A percentile compares a stretch with the other conserved stretches of the same genome.
Evolutionary conservation across 192 early-diverging fungal species (phyloP).

Genomic region (Coemansia sp.): DNA sequence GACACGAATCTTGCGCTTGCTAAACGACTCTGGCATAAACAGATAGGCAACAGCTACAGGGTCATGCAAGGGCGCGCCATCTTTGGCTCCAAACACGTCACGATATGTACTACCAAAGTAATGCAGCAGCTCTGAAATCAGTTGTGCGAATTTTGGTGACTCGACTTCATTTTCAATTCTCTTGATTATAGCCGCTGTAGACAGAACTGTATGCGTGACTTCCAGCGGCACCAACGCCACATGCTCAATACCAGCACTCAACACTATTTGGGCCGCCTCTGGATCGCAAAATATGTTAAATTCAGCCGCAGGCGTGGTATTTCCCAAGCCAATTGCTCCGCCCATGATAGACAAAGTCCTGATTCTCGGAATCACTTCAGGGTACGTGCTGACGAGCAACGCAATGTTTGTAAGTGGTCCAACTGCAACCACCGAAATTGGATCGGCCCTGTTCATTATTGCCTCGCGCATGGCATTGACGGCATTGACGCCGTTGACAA

Average conservation of each 20-base stretch:
- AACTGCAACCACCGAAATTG: slow-evolving; percentile 30
- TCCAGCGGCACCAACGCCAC: slow-evolving; percentile 28
- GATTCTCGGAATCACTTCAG: slow-evolving; percentile 36
- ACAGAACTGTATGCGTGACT: slow-evolving; percentile 20
- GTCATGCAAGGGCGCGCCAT: slow-evolving; percentile 32
- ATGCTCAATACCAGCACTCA: slow-evolving; percentile 19
- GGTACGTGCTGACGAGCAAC: slow-evolving; percentile 48
- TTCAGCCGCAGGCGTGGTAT: slow-evolving; percentile 22
- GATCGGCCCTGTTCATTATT: slow-evolving; percentile 20
- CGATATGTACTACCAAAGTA: slow-evolving; percentile 16
- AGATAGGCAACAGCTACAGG: slow-evolving; percentile 25
- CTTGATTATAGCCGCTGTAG: slow-evolving; percentile 9
- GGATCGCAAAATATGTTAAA: slow-evolving; percentile 44
- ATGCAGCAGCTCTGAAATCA: slow-evolving; percentile 14
- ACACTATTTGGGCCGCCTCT: slow-evolving; percentile 34
- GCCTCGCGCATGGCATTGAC: slow-evolving; percentile 23
- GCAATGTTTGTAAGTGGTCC: slow-evolving; percentile 55
- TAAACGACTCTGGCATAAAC: slow-evolving; percentile 24
- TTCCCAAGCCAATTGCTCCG: slow-evolving; percentile 31
- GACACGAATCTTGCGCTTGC: slow-evolving; percentile 9
- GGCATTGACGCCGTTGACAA: slow-evolving; percentile 7
- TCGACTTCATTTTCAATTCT: slow-evolving; percentile 10
- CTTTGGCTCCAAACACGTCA: slow-evolving; percentile 6
- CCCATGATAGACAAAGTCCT: slow-evolving; percentile 50
- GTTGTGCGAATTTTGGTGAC: slow-evolving; percentile 16